Evolutionary conservation across 2,329 filamentous ascomycete genomes (phyloP).

Genomic region (Ramularia collo-cygni): DNA sequence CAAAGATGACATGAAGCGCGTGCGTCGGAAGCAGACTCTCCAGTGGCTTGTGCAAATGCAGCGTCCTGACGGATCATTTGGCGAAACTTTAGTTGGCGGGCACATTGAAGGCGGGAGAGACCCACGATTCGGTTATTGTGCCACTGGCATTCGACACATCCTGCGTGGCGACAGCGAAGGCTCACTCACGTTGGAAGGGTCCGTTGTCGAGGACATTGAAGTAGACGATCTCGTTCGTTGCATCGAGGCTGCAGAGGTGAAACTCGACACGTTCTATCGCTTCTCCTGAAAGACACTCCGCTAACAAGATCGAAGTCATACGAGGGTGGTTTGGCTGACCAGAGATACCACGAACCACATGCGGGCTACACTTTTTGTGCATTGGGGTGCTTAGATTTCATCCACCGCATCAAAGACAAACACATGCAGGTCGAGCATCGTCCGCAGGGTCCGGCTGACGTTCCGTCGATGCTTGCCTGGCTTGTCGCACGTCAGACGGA

Average conservation of each 20-base stretch:
- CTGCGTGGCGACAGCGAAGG: conserved; percentile 49
- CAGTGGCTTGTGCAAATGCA: conserved; percentile 71
- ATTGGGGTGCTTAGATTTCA: conserved; percentile 66
- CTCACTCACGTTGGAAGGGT: conserved; percentile 46
- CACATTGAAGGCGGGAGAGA: conserved; percentile 72
- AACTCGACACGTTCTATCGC: neutral
- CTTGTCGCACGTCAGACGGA: conserved; percentile 42
- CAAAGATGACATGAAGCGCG: conserved; percentile 53
- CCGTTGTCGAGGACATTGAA: conserved; percentile 64
- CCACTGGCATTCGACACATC: conserved; percentile 74
- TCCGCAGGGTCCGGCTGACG: conserved; percentile 31
- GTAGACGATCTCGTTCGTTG: conserved; percentile 62
- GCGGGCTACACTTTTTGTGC: conserved; percentile 90
- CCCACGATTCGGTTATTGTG: conserved; percentile 82
- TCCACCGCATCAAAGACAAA: conserved; percentile 51
- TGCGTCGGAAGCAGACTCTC: conserved; percentile 62
- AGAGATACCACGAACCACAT: conserved; percentile 73
- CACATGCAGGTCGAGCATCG: conserved; percentile 3
- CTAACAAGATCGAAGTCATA: conserved; percentile 56
- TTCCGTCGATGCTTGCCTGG: conserved; percentile 38
- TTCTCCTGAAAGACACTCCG: too few species aligned
- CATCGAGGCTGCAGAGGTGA: conserved; percentile 55
- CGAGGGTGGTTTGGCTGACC: conserved; percentile 77
- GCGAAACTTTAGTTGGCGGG: conserved; percentile 62
- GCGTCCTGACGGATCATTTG: conserved; percentile 81